These are phyloP conservation scores for Nakaseomyces glabratus DNA, from an alignment of 1,139 yeast genomes.

Conservation along the genomic window DNA sequence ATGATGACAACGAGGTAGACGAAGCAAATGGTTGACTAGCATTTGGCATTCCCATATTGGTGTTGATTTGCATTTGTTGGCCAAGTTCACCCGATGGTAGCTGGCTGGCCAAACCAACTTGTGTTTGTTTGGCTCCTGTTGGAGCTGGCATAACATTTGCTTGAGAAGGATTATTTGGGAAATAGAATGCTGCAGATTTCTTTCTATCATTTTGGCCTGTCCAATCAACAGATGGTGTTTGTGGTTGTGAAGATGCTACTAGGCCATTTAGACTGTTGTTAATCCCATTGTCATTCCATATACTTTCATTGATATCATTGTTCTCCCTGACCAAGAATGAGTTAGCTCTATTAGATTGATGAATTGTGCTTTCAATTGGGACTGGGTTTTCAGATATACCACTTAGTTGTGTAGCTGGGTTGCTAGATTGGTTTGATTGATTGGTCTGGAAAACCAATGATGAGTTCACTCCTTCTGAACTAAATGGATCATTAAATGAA, in stretches of 20 bases:
- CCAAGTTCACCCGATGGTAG: slow-evolving; percentile 1
- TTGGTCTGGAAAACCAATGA: slow-evolving; percentile 1
- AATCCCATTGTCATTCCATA: slow-evolving; percentile 40
- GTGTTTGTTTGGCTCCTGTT: not conserved
- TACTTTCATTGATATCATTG: slow-evolving; percentile 37
- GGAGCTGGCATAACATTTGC: not conserved
- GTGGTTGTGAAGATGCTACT: slow-evolving; percentile 4
- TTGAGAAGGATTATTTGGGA: slow-evolving; percentile 4
- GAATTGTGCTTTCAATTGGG: slow-evolving; percentile 3
- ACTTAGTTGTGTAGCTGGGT: slow-evolving; percentile 1
- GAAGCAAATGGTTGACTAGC: slow-evolving; percentile 5
- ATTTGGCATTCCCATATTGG: not conserved
- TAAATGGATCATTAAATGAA: slow-evolving; percentile 58
- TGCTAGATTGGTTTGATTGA: not conserved
- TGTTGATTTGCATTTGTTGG: slow-evolving; percentile 4
- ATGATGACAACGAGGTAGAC: slow-evolving; percentile 4
- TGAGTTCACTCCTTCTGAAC: not conserved
- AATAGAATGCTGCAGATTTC: slow-evolving; percentile 5
- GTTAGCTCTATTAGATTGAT: slow-evolving; percentile 36
- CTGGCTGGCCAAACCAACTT: slow-evolving; percentile 1
- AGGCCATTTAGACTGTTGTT: slow-evolving; percentile 3
- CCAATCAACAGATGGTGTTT: slow-evolving; percentile 7
- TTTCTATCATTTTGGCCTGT: slow-evolving; percentile 3
- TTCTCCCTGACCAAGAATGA: slow-evolving; percentile 48
- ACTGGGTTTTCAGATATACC: slow-evolving; percentile 4